A percentile compares a stretch with the other conserved stretches of the same genome.
Conservation (phyloP, 1,284 basidiomycete genomes). For the Trametes pubescens region DNA sequence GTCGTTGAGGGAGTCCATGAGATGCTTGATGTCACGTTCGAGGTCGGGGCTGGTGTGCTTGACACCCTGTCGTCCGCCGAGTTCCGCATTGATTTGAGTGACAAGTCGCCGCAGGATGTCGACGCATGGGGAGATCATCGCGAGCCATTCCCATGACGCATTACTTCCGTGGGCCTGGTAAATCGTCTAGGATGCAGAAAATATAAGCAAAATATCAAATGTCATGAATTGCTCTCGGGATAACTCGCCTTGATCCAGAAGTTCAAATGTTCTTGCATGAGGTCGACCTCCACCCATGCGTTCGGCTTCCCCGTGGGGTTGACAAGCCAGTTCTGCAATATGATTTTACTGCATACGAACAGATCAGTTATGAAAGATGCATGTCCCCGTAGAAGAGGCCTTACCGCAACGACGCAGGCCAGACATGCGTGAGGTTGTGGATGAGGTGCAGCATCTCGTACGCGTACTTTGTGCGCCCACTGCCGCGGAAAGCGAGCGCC, state of each 20-base stretch:
- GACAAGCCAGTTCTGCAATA: constrained; percentile 50
- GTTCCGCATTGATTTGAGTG: constrained; percentile 37
- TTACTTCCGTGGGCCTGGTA: constrained; percentile 48
- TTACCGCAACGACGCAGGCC: constrained; percentile 46
- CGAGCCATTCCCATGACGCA: constrained; percentile 51
- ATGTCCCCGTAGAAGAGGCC: constrained; percentile 11
- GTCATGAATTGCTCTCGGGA: background rate
- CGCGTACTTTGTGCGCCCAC: constrained; percentile 48
- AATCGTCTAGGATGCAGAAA: constrained; percentile 26
- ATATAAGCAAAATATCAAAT: background rate
- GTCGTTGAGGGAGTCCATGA: no score
- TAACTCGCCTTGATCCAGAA: constrained; percentile 46
- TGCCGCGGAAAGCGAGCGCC: constrained; percentile 41
- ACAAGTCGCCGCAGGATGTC: constrained; percentile 44
- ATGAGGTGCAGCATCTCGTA: constrained; percentile 49
- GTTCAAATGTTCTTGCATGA: constrained; percentile 53
- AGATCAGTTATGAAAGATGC: background rate
- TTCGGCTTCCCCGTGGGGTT: constrained; percentile 46
- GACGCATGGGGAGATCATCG: constrained; percentile 47
- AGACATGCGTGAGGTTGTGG: constrained; percentile 48
- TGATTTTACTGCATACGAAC: constrained; percentile 39
- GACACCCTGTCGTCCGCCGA: constrained; percentile 19
- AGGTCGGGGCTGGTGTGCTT: background rate
- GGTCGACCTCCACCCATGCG: constrained; percentile 45
- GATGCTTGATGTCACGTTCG: no score